Percentiles rank a stretch among this genome's conserved stretches.
phyloP scores from a whole-genome alignment of 2,329 filamentous ascomycete genomes.

The Ophiostoma fasciatum region DNA sequence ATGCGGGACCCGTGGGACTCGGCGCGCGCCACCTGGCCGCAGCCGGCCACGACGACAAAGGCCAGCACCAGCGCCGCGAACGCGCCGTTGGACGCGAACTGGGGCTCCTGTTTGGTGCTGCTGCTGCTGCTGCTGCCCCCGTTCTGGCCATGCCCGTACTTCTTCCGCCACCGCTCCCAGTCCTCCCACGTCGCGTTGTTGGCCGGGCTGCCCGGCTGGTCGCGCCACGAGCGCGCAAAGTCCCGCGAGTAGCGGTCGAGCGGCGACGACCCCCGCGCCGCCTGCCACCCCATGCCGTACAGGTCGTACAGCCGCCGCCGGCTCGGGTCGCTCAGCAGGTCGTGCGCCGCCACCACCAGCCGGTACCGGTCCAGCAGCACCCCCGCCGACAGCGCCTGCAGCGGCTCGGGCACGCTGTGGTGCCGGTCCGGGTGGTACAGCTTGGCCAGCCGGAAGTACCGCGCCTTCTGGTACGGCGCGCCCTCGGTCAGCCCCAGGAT shows the following conservation, averaged over 20 bases:
- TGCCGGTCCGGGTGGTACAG: conserved; percentile 79
- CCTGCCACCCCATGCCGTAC: conserved; percentile 66
- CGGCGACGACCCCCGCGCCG: not conserved
- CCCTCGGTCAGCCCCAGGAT: conserved; percentile 48
- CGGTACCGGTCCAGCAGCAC: conserved; percentile 77
- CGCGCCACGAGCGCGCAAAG: conserved; percentile 37
- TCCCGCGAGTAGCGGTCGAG: no score
- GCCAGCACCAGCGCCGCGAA: conserved; percentile 62
- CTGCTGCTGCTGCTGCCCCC: conserved; percentile 15
- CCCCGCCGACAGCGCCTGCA: conserved; percentile 36
- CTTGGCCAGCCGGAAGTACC: conserved; percentile 87
- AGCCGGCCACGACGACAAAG: conserved; percentile 52
- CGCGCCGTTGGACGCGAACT: conserved; percentile 63
- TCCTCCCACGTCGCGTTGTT: conserved; percentile 95
- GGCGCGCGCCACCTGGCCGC: conserved; percentile 58
- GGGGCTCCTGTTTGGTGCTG: conserved; percentile 31
- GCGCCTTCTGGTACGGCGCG: conserved; percentile 64
- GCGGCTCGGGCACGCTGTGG: conserved; percentile 18
- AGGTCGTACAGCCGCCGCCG: conserved; percentile 72
- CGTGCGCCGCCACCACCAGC: conserved; percentile 73
- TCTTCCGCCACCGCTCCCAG: conserved; percentile 69
- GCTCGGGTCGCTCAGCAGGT: conserved; percentile 67
- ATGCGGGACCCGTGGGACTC: conserved; percentile 45
- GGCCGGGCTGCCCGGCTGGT: conserved; percentile 31
- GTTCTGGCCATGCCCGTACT: conserved; percentile 33